A percentile compares a stretch with the other conserved stretches of the same genome.
Conservation (phyloP, 1,139 yeast genomes). For the Martiniozyma asiatica region DNA sequence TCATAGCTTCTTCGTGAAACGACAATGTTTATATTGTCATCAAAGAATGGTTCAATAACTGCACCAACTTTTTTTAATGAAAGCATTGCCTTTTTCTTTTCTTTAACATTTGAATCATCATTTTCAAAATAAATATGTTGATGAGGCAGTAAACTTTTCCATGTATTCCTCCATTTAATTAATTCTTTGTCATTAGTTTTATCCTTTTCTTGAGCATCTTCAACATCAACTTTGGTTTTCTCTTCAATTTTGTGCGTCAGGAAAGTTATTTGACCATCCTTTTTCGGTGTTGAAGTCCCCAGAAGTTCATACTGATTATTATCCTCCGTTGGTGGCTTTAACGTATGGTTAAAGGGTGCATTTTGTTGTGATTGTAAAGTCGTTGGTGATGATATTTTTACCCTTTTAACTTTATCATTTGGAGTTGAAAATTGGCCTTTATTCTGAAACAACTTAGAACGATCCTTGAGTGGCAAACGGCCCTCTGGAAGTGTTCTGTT, state of each 20-base stretch:
- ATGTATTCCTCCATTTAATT: constrained; percentile 66
- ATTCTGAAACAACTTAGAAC: constrained; percentile 18
- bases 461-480: constrained; percentile 22
- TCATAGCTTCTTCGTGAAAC: constrained; percentile 47
- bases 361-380: too few relatives aligned
- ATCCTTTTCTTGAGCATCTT: constrained; percentile 1
- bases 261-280: constrained; percentile 12
- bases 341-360: too few relatives aligned
- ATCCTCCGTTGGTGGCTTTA: too few relatives aligned
- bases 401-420: too few relatives aligned
- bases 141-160: constrained; percentile 67
- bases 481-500: too few relatives aligned
- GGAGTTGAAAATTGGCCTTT: constrained; percentile 2
- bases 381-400: too few relatives aligned
- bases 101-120: constrained; percentile 38
- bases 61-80: constrained; percentile 53
- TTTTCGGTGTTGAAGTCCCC: constrained; percentile 12
- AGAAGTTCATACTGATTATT: constrained; percentile 1
- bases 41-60: constrained; percentile 61
- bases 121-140: constrained; percentile 74
- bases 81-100: constrained; percentile 41
- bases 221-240: background rate
- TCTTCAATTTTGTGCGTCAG: constrained; percentile 5
- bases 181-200: constrained; percentile 29
- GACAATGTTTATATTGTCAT: constrained; percentile 69